Percentiles rank a stretch among this genome's conserved stretches.
Evolutionary conservation across 768 basidiomycete genomes (phyloP).

Genomic region (Podaxis mareebaensis): DNA sequence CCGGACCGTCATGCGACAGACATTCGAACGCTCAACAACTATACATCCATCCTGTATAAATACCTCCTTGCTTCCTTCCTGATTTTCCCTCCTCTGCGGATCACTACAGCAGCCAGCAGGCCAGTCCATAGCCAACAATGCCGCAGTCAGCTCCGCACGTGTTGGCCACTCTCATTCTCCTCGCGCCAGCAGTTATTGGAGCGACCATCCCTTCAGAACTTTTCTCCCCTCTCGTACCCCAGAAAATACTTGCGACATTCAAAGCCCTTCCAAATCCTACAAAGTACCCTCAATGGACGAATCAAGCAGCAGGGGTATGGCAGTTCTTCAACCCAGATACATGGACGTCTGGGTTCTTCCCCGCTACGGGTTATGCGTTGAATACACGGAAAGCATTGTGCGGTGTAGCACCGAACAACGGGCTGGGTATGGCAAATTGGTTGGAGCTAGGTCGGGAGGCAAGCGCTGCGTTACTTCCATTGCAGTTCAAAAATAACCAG

Average conservation of each 20-base stretch:
- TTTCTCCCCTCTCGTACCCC: constrained; percentile 57
- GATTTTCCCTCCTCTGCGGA: neutral
- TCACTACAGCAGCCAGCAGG: neutral
- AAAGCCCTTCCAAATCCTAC: constrained; percentile 42
- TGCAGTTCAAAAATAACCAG: constrained; percentile 46
- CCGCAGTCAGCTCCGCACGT: neutral
- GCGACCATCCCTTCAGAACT: constrained; percentile 44
- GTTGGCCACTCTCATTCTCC: constrained; percentile 4
- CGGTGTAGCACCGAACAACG: constrained; percentile 35
- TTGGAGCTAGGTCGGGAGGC: constrained; percentile 50
- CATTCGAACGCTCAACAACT: neutral
- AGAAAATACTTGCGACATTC: constrained; percentile 61
- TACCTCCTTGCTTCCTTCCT: neutral
- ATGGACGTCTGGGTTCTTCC: constrained; percentile 74
- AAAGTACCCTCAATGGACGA: constrained; percentile 64
- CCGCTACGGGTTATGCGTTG: constrained; percentile 58
- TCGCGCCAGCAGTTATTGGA: constrained; percentile 10
- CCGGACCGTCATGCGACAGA: neutral
- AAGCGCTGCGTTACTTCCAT: constrained; percentile 50
- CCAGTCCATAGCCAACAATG: neutral
- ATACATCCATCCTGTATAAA: neutral
- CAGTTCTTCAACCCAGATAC: constrained; percentile 51
- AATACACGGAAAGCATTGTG: constrained; percentile 55
- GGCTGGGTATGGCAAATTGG: constrained; percentile 52
- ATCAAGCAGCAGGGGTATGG: constrained; percentile 48